phyloP scores from a whole-genome alignment of 2,329 filamentous ascomycete genomes.

The Diaporthe velutina region DNA sequence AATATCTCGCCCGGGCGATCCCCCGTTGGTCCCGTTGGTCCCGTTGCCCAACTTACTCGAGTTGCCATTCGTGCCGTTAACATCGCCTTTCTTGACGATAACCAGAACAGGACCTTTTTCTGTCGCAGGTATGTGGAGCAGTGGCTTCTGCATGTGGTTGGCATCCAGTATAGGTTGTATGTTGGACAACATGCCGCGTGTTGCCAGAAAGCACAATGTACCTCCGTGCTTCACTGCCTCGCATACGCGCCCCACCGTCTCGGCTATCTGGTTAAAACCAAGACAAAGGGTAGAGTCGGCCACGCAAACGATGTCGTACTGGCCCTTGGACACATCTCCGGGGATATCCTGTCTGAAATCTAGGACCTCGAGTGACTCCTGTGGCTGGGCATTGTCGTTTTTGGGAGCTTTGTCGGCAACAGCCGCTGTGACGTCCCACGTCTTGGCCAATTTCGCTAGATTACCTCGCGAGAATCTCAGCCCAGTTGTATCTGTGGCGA shows the following conservation, averaged over 20 bases:
- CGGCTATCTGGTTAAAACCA: neutral
- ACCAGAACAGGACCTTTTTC: conserved; percentile 7
- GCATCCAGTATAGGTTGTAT: neutral
- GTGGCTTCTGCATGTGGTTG: neutral
- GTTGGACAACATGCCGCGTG: neutral
- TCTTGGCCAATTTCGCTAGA: neutral
- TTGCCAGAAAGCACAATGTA: neutral
- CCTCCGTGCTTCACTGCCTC: neutral
- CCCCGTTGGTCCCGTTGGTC: neutral
- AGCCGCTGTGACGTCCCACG: neutral
- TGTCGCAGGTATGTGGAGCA: neutral
- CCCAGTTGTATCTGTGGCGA: neutral
- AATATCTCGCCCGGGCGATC: neutral
- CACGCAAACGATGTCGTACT: neutral
- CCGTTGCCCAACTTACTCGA: neutral
- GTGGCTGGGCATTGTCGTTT: neutral
- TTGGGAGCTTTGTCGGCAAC: neutral
- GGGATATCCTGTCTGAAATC: neutral
- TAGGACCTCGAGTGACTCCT: neutral
- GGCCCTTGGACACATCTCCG: neutral
- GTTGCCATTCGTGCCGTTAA: neutral
- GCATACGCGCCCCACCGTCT: neutral
- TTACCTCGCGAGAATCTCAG: neutral
- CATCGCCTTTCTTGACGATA: neutral
- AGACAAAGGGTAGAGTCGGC: neutral